Base-by-base conservation (phyloP, 495 filamentous ascomycete genomes). In the Penicillium ucsense region DNA sequence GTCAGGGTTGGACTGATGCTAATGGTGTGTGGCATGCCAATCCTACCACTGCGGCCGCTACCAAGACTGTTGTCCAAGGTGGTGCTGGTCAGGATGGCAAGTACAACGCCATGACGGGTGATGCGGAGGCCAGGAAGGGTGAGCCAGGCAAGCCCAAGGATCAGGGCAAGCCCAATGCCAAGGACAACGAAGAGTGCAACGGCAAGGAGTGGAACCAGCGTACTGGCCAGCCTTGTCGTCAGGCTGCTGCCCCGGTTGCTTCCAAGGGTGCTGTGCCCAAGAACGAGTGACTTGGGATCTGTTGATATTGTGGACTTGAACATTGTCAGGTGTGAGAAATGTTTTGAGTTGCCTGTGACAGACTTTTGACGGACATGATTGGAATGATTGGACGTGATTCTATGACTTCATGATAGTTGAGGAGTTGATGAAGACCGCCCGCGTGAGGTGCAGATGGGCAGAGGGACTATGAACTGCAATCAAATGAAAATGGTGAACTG, bases 1-100 rank as follows among this genome's bases (percentile, higher is more conserved):
- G 47, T 10, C 34, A 46, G 29, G 55, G 55, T n/a, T 51, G 52
- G 48, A 52, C 45, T 8, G 52, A 55, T 41, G 45, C 37, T 29
- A 54, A 49, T 28, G 51, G 51, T 5, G 31, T 41, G 3, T 53
- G 51, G 51, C 51, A 53, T 32, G 29, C 37, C 6, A 53, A 49
- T 47, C 10, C 47, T 35, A 35, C 30, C 11, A 48, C 10, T 32
- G 31, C 41, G 4, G 44, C 34, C n/a, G 47, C 3, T 36, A 47
- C 28, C 35, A 47, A 30, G 38, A 41, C 28, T 45, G 7, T n/a
- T 20, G 3, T 10, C 31, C 27, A 27, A 30, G 9, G 4, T 10
- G 4, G 30, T 27, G 27, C 40, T 30, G 5, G 35, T 27, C 30
- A 37, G 41, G 11, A 51, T 30, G 35, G 45, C 48, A 31, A 31